Evolutionary conservation across 2,329 filamentous ascomycete species (phyloP), one percentile per base, ranked within the genome.

Genomic region (Penicillium sp.): DNA sequence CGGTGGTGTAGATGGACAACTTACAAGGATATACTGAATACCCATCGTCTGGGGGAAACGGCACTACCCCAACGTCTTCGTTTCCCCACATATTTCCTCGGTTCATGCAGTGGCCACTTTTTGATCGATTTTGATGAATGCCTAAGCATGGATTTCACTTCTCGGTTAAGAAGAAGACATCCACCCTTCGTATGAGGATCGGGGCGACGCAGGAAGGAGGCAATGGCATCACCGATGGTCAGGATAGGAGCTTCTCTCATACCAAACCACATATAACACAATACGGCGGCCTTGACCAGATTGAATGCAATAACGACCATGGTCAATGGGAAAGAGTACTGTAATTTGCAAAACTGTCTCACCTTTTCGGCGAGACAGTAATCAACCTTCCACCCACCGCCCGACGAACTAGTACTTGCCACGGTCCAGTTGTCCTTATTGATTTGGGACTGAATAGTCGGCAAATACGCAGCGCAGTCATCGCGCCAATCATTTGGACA

Each of bases 171-270:
- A 2, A 62, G 46, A 13, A 69, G 46, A 55, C 64, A 60, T 51
- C 58, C 41, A 32, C 55, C 52, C 18, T 57, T 43, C 1, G 67
- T 72, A 1, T 56, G 66, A 0, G 48, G 49, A 53, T 75, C 73
- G 0, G 64, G 66, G 4, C 53, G 26, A 18, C 56, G 57, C 2
- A 75, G 54, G 37, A 75, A 76, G 0, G 70, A 73, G 7, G 66
- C 60, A 9, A 75, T 64, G 0, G 67, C 69, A 53, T 75, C 72
- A 5, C 72, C 72, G 2, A 68, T 58, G 0, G 70, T 73, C 21
- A 47, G 23, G 7, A 39, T 7, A 15, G 44, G 44, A 21, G 18
- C 17, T 4, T 37, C 18, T 23, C 15, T 21, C 5, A 37, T 37
- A 9, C 34, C 34, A 3, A 37, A n/a, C 34, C 34, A 37, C 17